Evolutionary conservation across 768 basidiomycete genomes (phyloP), one percentile per base, ranked within the genome.

Genomic region (Lactarius sanguifluus): DNA sequence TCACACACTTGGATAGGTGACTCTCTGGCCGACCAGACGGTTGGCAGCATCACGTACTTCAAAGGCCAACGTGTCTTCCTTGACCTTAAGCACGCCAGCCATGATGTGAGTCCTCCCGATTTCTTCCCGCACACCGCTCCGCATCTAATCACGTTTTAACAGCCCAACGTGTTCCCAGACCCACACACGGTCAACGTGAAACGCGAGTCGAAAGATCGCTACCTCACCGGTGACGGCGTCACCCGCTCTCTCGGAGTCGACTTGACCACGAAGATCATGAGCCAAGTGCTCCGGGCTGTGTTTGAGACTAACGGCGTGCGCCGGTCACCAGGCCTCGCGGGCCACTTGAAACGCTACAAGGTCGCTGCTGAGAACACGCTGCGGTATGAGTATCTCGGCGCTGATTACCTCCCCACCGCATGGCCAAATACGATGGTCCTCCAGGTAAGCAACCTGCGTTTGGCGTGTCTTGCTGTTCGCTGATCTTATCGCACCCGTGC

Each of bases 351-450:
- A 64, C 80, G 86, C 61, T 90, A 85, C 80, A 72, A 74, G 50
- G 72, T 78, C 59, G 81, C 85, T 61, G 68, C 71, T 2, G 76
- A 79, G 45, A 77, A 82, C 52, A 84, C 81, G 5, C 81, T 85
- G 30, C 77, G 77, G 13, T 81, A 82, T 70, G 79, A 81, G 62
- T 92, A 90, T 73, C 77, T 92, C 67, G 81, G 84, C 65, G 71
- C 73, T 1, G 74, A 79, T 1, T 81, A 85, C 71, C 62, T 77
- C 20, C 77, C 82, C 13, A 79, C 79, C 3, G 85, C 89, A 20
- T 91, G 90, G 90, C 88, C 91, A 0, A 83, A 81, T 8, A 84
- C 85, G 2, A 77, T 92, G 82, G 77, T 85, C 34, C 72, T 91
- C 41, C 78, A 86, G 78, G 84, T 85, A 73, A 62, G 79, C 71